Base-by-base conservation (phyloP, 1,284 basidiomycete genomes). In the Vanrija sp. region DNA sequence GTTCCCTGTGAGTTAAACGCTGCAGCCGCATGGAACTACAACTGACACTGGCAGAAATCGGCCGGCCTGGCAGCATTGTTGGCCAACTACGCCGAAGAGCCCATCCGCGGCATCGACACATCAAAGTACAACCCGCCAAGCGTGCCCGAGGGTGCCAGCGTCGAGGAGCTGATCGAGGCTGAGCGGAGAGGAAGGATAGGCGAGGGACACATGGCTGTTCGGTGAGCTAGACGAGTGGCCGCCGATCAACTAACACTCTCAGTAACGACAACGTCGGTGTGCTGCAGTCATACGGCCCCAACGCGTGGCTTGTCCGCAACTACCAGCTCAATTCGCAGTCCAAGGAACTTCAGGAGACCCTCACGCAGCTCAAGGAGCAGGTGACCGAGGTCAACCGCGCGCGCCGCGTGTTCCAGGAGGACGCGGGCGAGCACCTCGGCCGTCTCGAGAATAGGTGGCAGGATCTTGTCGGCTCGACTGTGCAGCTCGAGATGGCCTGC, bases 261-360 rank as follows among this genome's bases (percentile, higher is more conserved):
- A 92, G 90, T 62, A 85, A 89, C 64, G 86, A 86, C 42, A 98
- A 98, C 78, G 78, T 94, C 42, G 83, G 86, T 8, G 79, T 98
- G 19, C 78, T 97, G 42, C 86, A 91, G 71, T 85, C 85, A 43
- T 94, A 95, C 72, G 96, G 91, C 1, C 79, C 87, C 12, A 96
- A 97, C 78, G 86, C 88, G 10, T 96, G 91, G 89, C 83, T 87
- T 61, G 85, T 95, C 73, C 85, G 90, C 71, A 95, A 96, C 76
- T 93, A 91, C 71, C 81, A 89, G 29, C 78, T 92, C 23, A 91
- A 95, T 72, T 82, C 85, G 34, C 85, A 87, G 42, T 84, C 86
- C 8, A 87, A 86, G 63, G 83, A 86, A 61, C 78, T 86, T 6
- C 89, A 94, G 71, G 80, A 81, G 54, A 80, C 85, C 15, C 78